Evolutionary conservation across 371 early-diverging fungal genomes (phyloP).

Genomic region (Circinella minor): DNA sequence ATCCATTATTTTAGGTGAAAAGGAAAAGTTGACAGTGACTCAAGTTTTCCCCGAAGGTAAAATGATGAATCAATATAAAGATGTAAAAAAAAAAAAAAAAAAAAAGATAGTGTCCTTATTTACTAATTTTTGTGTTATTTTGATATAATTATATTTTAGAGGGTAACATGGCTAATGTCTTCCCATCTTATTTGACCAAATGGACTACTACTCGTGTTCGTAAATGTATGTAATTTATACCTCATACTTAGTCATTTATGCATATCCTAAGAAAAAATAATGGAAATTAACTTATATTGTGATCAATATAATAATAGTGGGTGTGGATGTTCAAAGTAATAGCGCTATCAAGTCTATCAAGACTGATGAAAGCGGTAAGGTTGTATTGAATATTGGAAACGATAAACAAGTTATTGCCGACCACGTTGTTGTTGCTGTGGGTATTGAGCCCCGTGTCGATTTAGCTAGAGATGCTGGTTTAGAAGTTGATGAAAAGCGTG

Average conservation of each 20-base stretch:
- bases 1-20: conserved; percentile 34
- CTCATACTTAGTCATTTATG: neutral
- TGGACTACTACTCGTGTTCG: conserved; percentile 72
- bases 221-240: conserved; percentile 32
- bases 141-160: conserved; percentile 23
- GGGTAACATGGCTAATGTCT: conserved; percentile 76
- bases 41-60: conserved; percentile 75
- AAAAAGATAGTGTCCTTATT: neutral
- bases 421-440: conserved; percentile 76
- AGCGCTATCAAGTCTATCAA: conserved; percentile 49
- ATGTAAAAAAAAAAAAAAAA: too few relatives aligned
- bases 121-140: neutral
- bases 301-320: conserved; percentile 38
- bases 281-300: neutral
- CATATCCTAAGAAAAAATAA: too few relatives aligned
- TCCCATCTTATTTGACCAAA: conserved; percentile 72
- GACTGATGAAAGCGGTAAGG: conserved; percentile 49
- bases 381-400: conserved; percentile 52
- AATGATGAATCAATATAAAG: neutral
- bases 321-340: conserved; percentile 63
- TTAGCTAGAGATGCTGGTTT: conserved; percentile 72
- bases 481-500: conserved; percentile 69
- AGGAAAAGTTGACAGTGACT: conserved; percentile 60
- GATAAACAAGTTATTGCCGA: conserved; percentile 59
- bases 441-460: conserved; percentile 72